A percentile compares a stretch with the other conserved stretches of the same genome.
These are phyloP conservation scores for Diaporthe ampelina DNA, from an alignment of 2,329 filamentous ascomycete genomes.

Conservation along the genomic window DNA sequence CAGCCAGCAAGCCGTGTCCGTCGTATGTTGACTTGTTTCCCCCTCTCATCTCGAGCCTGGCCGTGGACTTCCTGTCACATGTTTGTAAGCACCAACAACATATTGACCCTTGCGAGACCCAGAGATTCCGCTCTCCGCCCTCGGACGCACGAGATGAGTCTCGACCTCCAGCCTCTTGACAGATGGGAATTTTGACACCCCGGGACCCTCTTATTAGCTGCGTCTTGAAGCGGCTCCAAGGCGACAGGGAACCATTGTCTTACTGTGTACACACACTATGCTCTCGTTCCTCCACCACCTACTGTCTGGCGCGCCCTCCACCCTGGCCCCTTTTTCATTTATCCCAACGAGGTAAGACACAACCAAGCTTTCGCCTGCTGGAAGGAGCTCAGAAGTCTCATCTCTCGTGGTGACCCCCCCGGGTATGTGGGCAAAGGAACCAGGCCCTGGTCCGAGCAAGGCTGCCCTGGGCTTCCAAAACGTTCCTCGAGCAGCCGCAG, in stretches of 20 bases:
- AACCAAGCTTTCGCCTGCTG: slow-evolving; percentile 28
- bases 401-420: slow-evolving; percentile 1
- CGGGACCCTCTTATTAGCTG: slow-evolving; percentile 5
- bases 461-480: slow-evolving; percentile 25
- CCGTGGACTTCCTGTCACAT: background rate
- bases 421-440: slow-evolving; percentile 8
- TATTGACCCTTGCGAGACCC: background rate
- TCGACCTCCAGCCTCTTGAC: background rate
- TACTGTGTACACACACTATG: slow-evolving; percentile 6
- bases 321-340: slow-evolving; percentile 29
- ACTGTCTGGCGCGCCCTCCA: background rate
- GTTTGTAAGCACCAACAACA: slow-evolving; percentile 10
- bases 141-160: slow-evolving; percentile 15
- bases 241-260: slow-evolving; percentile 20
- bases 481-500: slow-evolving; percentile 24
- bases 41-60: background rate
- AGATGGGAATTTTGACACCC: background rate
- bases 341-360: slow-evolving; percentile 17
- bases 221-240: slow-evolving; percentile 11
- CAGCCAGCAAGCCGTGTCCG: background rate
- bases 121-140: slow-evolving; percentile 2
- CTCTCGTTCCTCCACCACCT: slow-evolving; percentile 11
- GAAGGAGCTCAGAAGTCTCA: slow-evolving; percentile 5
- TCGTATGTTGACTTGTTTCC: background rate
- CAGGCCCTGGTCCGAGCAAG: slow-evolving; percentile 12